phyloP scores from a whole-genome alignment of 441 rosid genomes.

The Erodium texanum region DNA sequence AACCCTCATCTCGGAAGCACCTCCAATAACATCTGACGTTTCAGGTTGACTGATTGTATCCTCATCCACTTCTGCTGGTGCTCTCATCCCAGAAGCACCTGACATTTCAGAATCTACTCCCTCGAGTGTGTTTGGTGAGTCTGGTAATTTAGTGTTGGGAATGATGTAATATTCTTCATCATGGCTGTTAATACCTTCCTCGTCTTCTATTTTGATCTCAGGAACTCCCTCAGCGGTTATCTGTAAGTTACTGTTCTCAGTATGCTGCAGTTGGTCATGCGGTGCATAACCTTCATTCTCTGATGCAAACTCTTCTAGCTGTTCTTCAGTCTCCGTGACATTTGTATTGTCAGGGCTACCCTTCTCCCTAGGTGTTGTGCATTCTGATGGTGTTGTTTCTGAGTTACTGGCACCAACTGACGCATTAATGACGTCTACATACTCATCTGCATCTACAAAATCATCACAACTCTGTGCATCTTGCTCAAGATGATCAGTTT shows the following conservation, averaged over 20 bases:
- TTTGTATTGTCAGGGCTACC: conserved; percentile 2
- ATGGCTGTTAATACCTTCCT: not conserved
- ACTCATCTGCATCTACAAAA: conserved; percentile 20
- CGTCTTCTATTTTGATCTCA: not conserved
- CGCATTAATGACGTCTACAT: conserved; percentile 12
- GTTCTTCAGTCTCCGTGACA: not conserved
- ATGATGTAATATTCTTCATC: not conserved
- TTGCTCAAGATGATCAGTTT: conserved; percentile 20
- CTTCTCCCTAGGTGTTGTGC: conserved; percentile 6
- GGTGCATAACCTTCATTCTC: conserved; percentile 12
- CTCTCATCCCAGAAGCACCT: no score
- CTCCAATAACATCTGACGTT: no score
- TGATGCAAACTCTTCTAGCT: conserved; percentile 15
- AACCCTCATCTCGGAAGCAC: no score
- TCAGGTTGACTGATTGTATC: no score
- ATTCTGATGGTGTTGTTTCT: conserved; percentile 11
- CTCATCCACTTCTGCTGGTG: no score
- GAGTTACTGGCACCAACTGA: conserved; percentile 10
- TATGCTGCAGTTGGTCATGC: conserved; percentile 9
- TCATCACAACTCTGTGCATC: conserved; percentile 18
- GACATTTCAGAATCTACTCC: no score
- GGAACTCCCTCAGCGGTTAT: not conserved
- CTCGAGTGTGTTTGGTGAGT: not conserved
- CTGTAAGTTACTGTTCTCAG: conserved; percentile 14
- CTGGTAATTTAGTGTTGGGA: not conserved